Evolutionary conservation across 768 basidiomycete genomes (phyloP), one percentile per base, ranked within the genome.

Genomic region (Sistotremastrum niveocremeum): DNA sequence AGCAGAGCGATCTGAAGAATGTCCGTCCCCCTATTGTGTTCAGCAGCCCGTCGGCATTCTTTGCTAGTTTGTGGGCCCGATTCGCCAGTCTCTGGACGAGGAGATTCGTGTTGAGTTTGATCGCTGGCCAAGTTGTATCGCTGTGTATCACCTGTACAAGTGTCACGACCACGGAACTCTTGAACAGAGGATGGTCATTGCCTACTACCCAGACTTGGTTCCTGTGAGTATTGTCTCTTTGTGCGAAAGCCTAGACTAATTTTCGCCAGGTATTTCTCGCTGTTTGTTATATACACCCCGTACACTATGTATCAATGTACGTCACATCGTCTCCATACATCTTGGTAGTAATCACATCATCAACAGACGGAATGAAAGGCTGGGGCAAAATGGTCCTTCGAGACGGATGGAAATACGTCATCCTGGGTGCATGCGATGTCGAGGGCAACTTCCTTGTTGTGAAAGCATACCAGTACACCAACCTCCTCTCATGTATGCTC

Each of bases 71-170:
- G 37, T 70, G 66, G 52, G 62, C 62, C 8, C 72, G 86, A 35
- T 82, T 82, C 68, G 71, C 61, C 54, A 86, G 84, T 55, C 52
- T 89, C 4, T 90, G 85, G 84, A 87, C 86, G 6, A 70, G 66
- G 45, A 74, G 77, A 7, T 88, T 90, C 61, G 58, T 75, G 6
- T 65, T 84, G 32, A 74, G 81, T 20, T 59, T 90, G 34, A 45
- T 88, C 30, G 78, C 82, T 3, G 88, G 88, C 8, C 88, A 91
- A 60, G 60, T 89, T 32, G 79, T 89, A 34, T 88, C 87, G 43
- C 58, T 90, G 44, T 90, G 88, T 59, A 90, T 91, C 47, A 89
- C 86, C 9, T 85, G 82, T 60, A 91, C 87, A 45, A 90, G 81
- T 56, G 81, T 89, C 30, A 83, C 84, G 35, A 90, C 88, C 4